Evolutionary conservation across 768 basidiomycete genomes (phyloP), one percentile per base, ranked within the genome.

Genomic region (Auriscalpium vulgare): DNA sequence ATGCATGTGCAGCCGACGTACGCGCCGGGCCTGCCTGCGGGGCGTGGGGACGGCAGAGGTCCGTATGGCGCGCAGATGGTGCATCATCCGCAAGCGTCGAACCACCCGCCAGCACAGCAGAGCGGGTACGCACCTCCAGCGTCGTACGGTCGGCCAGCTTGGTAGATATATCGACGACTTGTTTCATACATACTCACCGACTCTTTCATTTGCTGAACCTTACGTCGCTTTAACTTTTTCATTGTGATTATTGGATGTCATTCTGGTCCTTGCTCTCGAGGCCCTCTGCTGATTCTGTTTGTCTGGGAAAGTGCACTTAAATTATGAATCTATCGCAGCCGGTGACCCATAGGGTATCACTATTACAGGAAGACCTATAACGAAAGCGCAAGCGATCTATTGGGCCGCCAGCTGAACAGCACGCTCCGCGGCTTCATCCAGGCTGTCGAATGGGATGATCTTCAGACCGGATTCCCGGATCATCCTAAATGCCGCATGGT

Each of bases 381-480:
- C 40, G 40, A 43, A 43, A 14, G 17, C 14, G 7, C 40, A 14
- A 17, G 40, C 13, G 13, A 43, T 14, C 40, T 43, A 43, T 43
- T 67, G 69, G 53, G 87, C 86, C 49, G 87, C 86, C 49, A 91
- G 69, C 70, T 87, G 72, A 48, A 87, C 90, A 47, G 91, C 91
- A 58, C 82, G 79, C 67, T 85, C 78, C 16, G 91, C 92, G 57
- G 95, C 95, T 59, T 93, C 90, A 65, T 98, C 97, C 29, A 98
- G 80, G 63, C 85, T 83, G 63, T 98, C 95, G 70, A 90, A 95
- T 37, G 97, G 82, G 68, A 87, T 84, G 67, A 99, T 99, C 75
- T 92, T 88, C 62, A 98, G 73, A 29, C 94, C 94, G 37, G 91
- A 95, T 46, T 91, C 82, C 66, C 76, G 84, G 72, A 98, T 97